A percentile compares a stretch with the other conserved stretches of the same genome.
These are phyloP conservation scores for Coniella vitis DNA, from an alignment of 2,329 filamentous ascomycete species.

Conservation along the genomic window DNA sequence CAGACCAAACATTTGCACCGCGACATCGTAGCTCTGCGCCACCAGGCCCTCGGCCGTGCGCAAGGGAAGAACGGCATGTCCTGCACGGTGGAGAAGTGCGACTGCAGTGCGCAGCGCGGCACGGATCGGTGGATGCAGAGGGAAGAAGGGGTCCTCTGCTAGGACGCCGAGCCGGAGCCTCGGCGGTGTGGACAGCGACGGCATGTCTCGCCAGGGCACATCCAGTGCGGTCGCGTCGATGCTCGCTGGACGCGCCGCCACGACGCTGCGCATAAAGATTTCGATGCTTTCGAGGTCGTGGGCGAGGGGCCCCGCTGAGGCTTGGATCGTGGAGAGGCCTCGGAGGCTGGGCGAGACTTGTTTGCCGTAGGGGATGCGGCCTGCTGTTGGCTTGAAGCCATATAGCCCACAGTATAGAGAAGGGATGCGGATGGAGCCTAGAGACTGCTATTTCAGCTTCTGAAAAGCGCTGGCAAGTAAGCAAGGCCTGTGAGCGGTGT, in stretches of 20 bases:
- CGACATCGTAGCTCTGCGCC: conserved; percentile 7
- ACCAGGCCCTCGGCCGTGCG: conserved; percentile 5
- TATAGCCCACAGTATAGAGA: conserved; percentile 18
- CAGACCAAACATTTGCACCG: conserved; percentile 11
- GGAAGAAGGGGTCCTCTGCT: conserved; percentile 15
- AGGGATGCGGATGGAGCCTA: conserved; percentile 18
- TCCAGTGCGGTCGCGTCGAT: conserved; percentile 12
- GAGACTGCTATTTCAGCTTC: too few relatives aligned
- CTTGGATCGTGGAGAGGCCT: conserved; percentile 10
- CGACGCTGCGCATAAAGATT: conserved; percentile 13
- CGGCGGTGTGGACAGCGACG: neutral
- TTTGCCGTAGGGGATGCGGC: conserved; percentile 13
- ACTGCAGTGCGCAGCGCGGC: neutral
- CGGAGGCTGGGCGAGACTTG: conserved; percentile 11
- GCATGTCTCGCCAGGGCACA: conserved; percentile 11
- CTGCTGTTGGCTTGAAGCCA: conserved; percentile 15
- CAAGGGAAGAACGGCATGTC: conserved; percentile 9
- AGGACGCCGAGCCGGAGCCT: conserved; percentile 14
- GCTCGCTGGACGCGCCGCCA: conserved; percentile 12
- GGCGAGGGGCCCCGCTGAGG: conserved; percentile 14
- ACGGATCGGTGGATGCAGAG: conserved; percentile 13
- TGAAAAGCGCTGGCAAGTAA: too few relatives aligned
- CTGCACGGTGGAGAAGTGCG: neutral
- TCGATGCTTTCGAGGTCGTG: conserved; percentile 14
- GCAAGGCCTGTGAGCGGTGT: too few relatives aligned